Base-by-base conservation (phyloP, 176 grass and related monocot species). In the Carex kokanica region DNA sequence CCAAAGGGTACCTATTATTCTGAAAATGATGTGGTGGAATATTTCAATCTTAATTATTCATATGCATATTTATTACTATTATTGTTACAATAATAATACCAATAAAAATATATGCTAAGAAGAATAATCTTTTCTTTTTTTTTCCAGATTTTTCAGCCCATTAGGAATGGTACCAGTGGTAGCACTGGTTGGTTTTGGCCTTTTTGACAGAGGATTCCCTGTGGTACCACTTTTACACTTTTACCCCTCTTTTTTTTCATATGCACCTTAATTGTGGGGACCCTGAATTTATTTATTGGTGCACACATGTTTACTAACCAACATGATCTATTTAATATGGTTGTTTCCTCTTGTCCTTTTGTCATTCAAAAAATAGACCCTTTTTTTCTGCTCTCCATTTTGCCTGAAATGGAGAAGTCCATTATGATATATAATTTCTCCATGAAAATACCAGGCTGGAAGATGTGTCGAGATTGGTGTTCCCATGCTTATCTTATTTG, bases 121-220 rank as follows among this genome's bases (percentile, higher is more conserved):
- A 81, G 83, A 64, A 62, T 27, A 27, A 64, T 67, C 2, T 12
- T 23, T 74, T 74, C 51, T 18, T 83, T 23, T 74, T 52, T 74
- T n/a, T 83, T 94, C 81, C 96, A 99, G 96, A 72, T 99, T 99
- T 88, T 99, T 99, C 69, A 99, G 96, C 83, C 96, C 93, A 51
- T 85, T 99, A 79, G 96, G 91, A 65, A 99, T 99, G 93, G 93
- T 99, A 90, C 88, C 96, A 0, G 93, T 99, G 73, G 88, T 99
- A 40, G 83, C 93, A 25, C 83, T 99, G 79, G 93, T 99, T 72
- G 96, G 96, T 21, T 92, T 99, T 85, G 96, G 96, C 83, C 91
- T 99, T 83, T 99, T 99, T 57, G 91, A 90, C 86, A 93, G 96
- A 99, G 96, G 96, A 90, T 99, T 99, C 86, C 93, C 96, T 34